Evolutionary conservation across 2,329 filamentous ascomycete species (phyloP).

Genomic region (Botryosphaeria dothidea): DNA sequence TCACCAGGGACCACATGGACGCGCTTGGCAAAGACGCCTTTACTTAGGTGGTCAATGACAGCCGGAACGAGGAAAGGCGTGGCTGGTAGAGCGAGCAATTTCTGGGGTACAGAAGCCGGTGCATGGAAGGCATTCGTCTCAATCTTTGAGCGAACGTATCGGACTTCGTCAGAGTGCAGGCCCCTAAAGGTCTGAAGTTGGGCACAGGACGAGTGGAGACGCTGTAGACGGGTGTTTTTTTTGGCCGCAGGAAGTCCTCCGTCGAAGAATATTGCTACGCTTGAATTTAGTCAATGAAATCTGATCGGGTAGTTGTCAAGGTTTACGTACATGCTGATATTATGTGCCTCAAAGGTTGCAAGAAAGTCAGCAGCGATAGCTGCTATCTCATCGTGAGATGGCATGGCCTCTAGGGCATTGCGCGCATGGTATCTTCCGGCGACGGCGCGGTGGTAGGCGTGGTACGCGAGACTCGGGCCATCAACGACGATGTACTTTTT

Average conservation of each 20-base stretch:
- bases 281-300: conserved; percentile 34
- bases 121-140: conserved; percentile 25
- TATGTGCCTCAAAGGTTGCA: conserved; percentile 54
- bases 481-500: conserved; percentile 13
- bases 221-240: conserved; percentile 58
- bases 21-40: conserved; percentile 42
- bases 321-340: conserved; percentile 62
- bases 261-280: conserved; percentile 79
- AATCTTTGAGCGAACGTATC: conserved; percentile 26
- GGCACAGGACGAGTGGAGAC: conserved; percentile 60
- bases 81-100: conserved; percentile 45
- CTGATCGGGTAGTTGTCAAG: conserved; percentile 8
- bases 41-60: conserved; percentile 68
- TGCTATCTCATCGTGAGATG: conserved; percentile 66
- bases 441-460: conserved; percentile 16
- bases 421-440: conserved; percentile 6
- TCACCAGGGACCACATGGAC: conserved; percentile 74
- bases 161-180: conserved; percentile 18
- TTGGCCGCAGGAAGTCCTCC: conserved; percentile 74
- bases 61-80: conserved; percentile 75
- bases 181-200: conserved; percentile 54
- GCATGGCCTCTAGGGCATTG: conserved; percentile 28
- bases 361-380: conserved; percentile 59
- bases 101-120: conserved; percentile 24
- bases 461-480: conserved; percentile 19